Base-by-base conservation (phyloP, 2,329 filamentous ascomycete genomes). In the Scopulariopsis brevicaulis region DNA sequence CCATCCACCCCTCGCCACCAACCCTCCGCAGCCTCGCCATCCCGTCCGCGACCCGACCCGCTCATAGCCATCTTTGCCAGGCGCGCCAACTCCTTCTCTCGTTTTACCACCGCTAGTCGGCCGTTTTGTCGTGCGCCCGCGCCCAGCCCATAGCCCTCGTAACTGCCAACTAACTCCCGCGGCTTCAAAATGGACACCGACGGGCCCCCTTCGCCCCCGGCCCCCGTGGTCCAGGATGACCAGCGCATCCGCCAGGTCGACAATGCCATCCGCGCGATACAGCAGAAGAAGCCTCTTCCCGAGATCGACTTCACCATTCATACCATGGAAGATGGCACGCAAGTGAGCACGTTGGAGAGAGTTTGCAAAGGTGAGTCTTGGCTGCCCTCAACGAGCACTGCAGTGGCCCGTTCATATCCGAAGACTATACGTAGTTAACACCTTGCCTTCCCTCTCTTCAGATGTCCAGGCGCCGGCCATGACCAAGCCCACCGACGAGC, bases 221-320 rank as follows among this genome's bases (percentile, higher is more conserved):
- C 73, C 64, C 66, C 69, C 62, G 65, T 63, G 62, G 62, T 70
- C 56, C 64, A 63, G 64, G 75, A 77, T 55, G 74, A 78, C 54
- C 74, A 73, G 67, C 78, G 77, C 70, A 79, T 72, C 67, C 70
- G 74, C 67, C 84, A 88, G 72, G 82, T 96, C 69, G 90, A 96
- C 76, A 93, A 90, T 83, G 88, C 90, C 66, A 87, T 93, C 69
- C 90, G 89, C 71, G 94, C 94, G 61, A 91, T 99, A 68, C 85
- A 86, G 72, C 85, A 96, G 67, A 97, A 97, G 86, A 93, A 89
- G 78, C 92, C 93, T 58, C 81, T 95, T 55, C 94, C 94, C 59
- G 93, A 97, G 80, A 97, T 99, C 68, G 94, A 99, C 78, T 99
- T 99, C 73, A 95, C 90, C 59, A 85, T 99, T 69, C 94, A 99